phyloP scores from a whole-genome alignment of 179 eudicot species.

The Kewa caespitosa region DNA sequence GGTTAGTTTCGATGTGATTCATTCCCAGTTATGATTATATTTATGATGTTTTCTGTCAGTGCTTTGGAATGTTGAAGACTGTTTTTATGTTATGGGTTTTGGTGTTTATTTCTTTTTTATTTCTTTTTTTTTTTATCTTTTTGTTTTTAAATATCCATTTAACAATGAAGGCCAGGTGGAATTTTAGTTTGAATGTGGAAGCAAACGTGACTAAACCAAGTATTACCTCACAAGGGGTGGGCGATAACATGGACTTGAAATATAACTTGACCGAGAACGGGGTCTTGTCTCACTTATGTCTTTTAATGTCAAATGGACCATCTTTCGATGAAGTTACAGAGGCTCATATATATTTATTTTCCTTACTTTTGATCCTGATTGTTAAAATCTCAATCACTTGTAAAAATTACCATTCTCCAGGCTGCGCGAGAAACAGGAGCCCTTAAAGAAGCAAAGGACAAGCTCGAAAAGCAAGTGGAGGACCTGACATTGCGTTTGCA shows the following conservation, averaged over 20 bases:
- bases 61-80: neutral
- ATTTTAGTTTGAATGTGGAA: neutral
- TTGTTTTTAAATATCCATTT: no score
- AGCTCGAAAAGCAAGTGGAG: slow-evolving; percentile 91
- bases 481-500: slow-evolving; percentile 94
- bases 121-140: neutral
- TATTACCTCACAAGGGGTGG: no score
- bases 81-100: neutral
- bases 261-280: no score
- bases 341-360: slow-evolving; percentile 3
- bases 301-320: slow-evolving; percentile 11
- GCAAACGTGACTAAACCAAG: neutral
- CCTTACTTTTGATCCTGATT: neutral
- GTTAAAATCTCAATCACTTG: neutral
- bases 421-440: slow-evolving; percentile 98
- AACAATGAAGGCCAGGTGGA: neutral
- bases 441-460: slow-evolving; percentile 93
- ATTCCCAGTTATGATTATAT: neutral
- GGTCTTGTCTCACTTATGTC: neutral
- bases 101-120: no score
- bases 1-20: slow-evolving; percentile 38
- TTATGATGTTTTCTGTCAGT: neutral
- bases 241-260: no score
- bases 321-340: neutral
- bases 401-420: slow-evolving; percentile 34